Percentiles rank a stretch among this genome's conserved stretches.
phyloP scores from a whole-genome alignment of 257 asterid species.

The Apocynum venetum region DNA sequence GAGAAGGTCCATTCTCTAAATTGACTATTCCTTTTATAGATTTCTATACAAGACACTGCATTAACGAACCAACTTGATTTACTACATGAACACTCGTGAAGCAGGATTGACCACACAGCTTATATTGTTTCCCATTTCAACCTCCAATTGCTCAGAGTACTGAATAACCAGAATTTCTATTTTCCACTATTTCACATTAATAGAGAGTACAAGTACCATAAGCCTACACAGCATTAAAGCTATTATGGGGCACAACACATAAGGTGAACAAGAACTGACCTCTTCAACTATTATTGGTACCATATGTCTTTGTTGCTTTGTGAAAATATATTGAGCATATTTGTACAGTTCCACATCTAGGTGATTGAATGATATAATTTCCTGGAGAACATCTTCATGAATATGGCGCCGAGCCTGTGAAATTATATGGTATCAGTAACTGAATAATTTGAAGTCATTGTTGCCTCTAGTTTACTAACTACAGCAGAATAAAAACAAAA shows the following conservation, averaged over 20 bases:
- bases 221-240: neutral
- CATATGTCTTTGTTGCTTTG: slow-evolving; percentile 47
- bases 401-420: slow-evolving; percentile 67
- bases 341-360: slow-evolving; percentile 70
- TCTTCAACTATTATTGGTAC: slow-evolving; percentile 26
- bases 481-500: neutral
- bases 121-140: neutral
- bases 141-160: neutral
- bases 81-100: neutral
- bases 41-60: too few relatives aligned
- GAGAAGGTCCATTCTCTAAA: too few relatives aligned
- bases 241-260: neutral
- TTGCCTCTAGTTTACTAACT: neutral
- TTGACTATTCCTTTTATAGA: too few relatives aligned
- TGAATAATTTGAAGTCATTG: neutral
- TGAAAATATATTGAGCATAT: slow-evolving; percentile 63
- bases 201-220: neutral
- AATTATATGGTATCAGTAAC: neutral
- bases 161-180: neutral
- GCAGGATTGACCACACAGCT: neutral
- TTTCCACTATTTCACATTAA: too few relatives aligned
- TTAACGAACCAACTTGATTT: too few relatives aligned
- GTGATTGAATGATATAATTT: slow-evolving; percentile 61
- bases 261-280: slow-evolving; percentile 41
- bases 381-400: slow-evolving; percentile 49